Conservation (phyloP, 331 rosid genomes). For the Arachis monticola region DNA sequence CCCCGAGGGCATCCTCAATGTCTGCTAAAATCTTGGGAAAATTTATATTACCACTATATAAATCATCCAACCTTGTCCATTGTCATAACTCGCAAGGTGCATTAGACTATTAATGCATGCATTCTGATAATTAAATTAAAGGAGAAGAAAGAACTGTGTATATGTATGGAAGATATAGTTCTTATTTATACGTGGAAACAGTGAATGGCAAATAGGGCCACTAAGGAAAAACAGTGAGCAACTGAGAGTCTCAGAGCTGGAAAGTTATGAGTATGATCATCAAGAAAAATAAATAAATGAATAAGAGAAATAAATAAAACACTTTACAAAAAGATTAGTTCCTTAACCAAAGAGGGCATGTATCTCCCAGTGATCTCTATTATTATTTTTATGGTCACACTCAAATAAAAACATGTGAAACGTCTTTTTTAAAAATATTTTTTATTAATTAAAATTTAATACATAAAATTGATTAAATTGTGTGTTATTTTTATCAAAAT, state of each 20-base stretch:
- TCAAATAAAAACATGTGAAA: no score
- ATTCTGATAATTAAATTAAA: background rate
- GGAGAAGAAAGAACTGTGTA: background rate
- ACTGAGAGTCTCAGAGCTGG: constrained; percentile 46
- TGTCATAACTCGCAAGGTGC: background rate
- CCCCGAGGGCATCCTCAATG: constrained; percentile 27
- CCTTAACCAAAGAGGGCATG: constrained; percentile 43
- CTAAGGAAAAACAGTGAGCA: constrained; percentile 19
- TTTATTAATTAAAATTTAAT: no score
- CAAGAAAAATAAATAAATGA: no score
- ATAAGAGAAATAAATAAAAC: no score
- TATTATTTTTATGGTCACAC: constrained; percentile 7
- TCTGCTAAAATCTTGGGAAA: constrained; percentile 28
- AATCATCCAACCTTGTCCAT: constrained; percentile 4
- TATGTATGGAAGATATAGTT: background rate
- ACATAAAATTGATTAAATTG: no score
- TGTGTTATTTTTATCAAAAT: no score
- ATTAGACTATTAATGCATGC: no score
- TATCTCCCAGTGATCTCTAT: constrained; percentile 33
- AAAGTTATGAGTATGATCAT: constrained; percentile 32
- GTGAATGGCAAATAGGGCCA: constrained; percentile 39
- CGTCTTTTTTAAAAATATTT: no score
- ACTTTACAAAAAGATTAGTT: background rate
- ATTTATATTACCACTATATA: background rate
- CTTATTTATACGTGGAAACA: background rate